Base-by-base conservation (phyloP, 1,284 basidiomycete species). In the Puccinia triticina region DNA sequence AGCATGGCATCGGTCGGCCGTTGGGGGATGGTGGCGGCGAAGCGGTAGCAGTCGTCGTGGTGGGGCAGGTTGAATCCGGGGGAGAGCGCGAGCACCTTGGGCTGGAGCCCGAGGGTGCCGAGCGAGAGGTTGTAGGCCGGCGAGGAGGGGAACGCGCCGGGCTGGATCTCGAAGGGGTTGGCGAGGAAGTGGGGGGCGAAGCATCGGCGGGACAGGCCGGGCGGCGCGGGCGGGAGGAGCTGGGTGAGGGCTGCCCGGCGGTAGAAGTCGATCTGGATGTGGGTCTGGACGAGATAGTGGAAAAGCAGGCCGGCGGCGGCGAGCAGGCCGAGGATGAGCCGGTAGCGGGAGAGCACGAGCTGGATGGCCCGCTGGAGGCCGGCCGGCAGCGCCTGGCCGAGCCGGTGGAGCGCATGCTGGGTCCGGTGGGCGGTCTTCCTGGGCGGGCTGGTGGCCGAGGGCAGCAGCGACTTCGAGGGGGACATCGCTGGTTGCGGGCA, bases 21-120 rank as follows among this genome's bases (percentile, higher is more conserved):
- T 5, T 23, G 3, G 5, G 78, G 78, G 55, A 80, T 55, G 14
- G 48, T 80, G 11, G 50, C 29, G 1, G 53, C 67, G 43, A 80
- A 80, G n/a, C 67, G 50, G n/a, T 80, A 80, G 46, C 78, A 80
- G 57, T 80, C 78, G 43, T 72, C 53, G 73, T 80, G 40, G 50
- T 80, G 78, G 34, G 78, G 78, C 32, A 80, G 66, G 71, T 61
- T 23, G 55, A 80, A 80, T 26, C 78, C 78, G 32, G 78, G 78
- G 34, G 78, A 80, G 53, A 80, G 50, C 10, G 78, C 4, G n/a
- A 80, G 57, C 2, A 80, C 55, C 37, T 80, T 80, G 4, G 78
- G 69, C 11, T 57, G 48, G 2, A 80, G 48, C n/a, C 69, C 78
- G 23, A 80, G 55, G 32, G 11, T 80, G 1, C 78, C 78, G 5